Base-by-base conservation (phyloP, 2,329 filamentous ascomycete species). In the Sporothrix globosa region DNA sequence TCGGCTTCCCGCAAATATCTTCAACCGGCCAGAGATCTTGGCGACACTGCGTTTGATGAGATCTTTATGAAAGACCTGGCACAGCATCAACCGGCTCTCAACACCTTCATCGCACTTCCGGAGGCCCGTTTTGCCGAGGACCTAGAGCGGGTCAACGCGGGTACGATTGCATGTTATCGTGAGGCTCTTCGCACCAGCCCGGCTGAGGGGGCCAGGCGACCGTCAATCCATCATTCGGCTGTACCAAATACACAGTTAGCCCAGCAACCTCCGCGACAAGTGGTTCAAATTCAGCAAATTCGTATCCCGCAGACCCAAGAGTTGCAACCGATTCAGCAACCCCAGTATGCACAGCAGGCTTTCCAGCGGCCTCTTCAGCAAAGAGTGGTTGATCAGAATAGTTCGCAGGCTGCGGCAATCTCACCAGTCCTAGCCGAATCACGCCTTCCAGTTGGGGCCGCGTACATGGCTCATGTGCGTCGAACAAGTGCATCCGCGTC, bases 1-100 rank as follows among this genome's bases (percentile, higher is more conserved):
- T 77, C 75, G 0, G 73, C 74, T 2, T 76, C 74, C 4, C 73
- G 77, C 34, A 74, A 77, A 60, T 72, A 70, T 7, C 65, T 79
- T 17, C 74, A 74, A 0, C 69, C 79, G 7, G 14, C 41, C 0
- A 75, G 78, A n/a, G 71, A 69, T 21, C 7, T 17, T 4, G 39
- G 2, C 2, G 21, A n/a, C 34, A 7, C n/a, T 7, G n/a, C 10
- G 0, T 11, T 77, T 17, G 76, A 79, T 2, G 27, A 54, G 0
- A 50, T 73, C 1, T 78, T 79, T 56, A 24, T 39, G 2, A 39
- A 70, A 0, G 77, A 79, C 68, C 76, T 77, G 60, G 27, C n/a
- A 19, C 50, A n/a, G 34, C 68, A 69, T 21, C 46, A 44, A 34
- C 46, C 34, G 19, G 21, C 27, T 2, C 56, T 56, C 19, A 46